Base-by-base conservation (phyloP, 2,329 filamentous ascomycete species). In the Nothophoma quercina region DNA sequence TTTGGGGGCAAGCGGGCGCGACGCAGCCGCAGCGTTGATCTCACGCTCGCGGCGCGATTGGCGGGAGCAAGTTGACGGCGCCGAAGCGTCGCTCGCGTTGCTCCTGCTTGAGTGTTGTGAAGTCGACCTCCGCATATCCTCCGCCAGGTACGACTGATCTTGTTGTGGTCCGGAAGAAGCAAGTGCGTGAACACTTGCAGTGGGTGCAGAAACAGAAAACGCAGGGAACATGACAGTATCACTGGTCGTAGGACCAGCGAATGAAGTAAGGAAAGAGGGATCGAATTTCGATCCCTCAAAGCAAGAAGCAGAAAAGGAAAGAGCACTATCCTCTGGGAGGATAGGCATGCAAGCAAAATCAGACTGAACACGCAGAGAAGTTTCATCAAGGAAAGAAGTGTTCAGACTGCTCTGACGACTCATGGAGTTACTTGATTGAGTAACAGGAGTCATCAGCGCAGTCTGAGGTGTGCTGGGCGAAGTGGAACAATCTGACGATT, bases 91-190 rank as follows among this genome's bases (percentile, higher is more conserved):
- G 67, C 80, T 81, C 58, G 77, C 75, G 46, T 68, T 69, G 53
- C 65, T 66, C 59, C 68, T 66, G 51, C 62, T 68, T 5, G 64
- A 67, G 56, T 54, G 22, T 10, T 41, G 53, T 55, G 81, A 83
- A 64, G 76, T 63, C 58, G 79, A 79, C 67, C 76, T 76, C 67
- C 75, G 75, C 80, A 83, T 82, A 68, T 82, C 79, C 67, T 75
- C 70, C 62, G 72, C 72, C 67, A 72, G 68, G 69, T 65, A 57
- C 70, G 66, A 60, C 67, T 64, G 46, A 51, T 64, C 41, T 36
- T 52, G 49, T 18, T 41, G 23, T 30, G 47, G 54, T 51, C 61
- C 56, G 42, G 61, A 62, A 62, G 65, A 66, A 55, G 59, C 67
- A 70, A 72, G 64, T 70, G 69, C 58, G 26, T 60, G 56, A 13